phyloP scores from a whole-genome alignment of 148 eudicot genomes.

The Vaccinium corymbosum region DNA sequence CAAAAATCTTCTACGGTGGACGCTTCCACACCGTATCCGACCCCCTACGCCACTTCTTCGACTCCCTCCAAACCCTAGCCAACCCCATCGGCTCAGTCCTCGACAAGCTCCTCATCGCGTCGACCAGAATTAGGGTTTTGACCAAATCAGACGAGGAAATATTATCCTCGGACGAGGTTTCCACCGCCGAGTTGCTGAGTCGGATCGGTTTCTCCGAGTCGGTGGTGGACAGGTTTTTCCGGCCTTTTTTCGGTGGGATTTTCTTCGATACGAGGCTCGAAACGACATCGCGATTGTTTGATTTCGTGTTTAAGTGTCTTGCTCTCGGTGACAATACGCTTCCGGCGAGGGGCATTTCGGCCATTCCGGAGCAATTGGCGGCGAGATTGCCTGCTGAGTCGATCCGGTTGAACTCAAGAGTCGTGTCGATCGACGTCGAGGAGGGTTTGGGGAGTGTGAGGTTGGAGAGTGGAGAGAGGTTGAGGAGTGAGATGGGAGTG shows the following conservation, averaged over 20 bases:
- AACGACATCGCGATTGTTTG: conserved; percentile 78
- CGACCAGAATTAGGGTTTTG: conserved; percentile 54
- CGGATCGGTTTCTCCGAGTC: conserved; percentile 55
- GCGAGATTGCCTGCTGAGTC: conserved; percentile 52
- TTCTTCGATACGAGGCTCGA: conserved; percentile 82
- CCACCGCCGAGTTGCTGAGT: conserved; percentile 46
- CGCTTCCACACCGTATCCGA: conserved; percentile 76
- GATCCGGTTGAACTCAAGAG: conserved; percentile 56
- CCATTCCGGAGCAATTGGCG: conserved; percentile 83
- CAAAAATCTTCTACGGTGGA: conserved; percentile 48
- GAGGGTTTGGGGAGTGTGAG: conserved; percentile 25
- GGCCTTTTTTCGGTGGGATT: conserved; percentile 93
- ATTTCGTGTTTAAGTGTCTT: conserved; percentile 82
- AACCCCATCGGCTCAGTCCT: conserved; percentile 75
- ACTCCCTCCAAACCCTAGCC: conserved; percentile 39
- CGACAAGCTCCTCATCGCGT: conserved; percentile 62
- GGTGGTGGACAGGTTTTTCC: conserved; percentile 65
- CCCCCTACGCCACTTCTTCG: conserved; percentile 66
- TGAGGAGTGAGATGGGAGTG: conserved; percentile 58
- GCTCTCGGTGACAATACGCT: conserved; percentile 79
- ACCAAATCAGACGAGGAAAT: conserved; percentile 50
- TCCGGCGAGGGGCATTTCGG: conserved; percentile 75
- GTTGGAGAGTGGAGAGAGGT: conserved; percentile 54
- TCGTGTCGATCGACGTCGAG: conserved; percentile 34
- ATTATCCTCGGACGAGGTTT: conserved; percentile 39